phyloP scores from a whole-genome alignment of 306 rosid species.

The Morella rubra region DNA sequence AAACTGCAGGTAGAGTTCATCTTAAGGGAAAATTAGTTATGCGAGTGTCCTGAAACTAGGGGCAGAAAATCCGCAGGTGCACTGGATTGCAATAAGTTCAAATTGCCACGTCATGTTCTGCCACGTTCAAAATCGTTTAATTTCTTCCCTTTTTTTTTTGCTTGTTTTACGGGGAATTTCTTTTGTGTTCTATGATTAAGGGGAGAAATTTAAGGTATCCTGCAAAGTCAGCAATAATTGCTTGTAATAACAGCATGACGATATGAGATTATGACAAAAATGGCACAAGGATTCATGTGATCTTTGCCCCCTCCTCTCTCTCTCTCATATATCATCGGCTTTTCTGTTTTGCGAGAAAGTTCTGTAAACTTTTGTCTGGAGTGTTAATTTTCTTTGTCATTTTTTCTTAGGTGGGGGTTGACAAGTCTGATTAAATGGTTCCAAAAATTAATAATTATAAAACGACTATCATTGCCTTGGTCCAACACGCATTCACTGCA shows the following conservation, averaged over 20 bases:
- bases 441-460: not conserved
- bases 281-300: not conserved
- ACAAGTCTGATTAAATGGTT: not conserved
- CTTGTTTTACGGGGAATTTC: not conserved
- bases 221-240: slow-evolving; percentile 21
- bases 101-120: not conserved
- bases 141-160: not conserved
- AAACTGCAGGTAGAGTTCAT: no score
- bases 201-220: slow-evolving; percentile 2
- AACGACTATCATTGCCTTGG: not conserved
- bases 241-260: slow-evolving; percentile 5
- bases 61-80: not conserved
- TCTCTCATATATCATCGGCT: not conserved
- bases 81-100: not conserved
- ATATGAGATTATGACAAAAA: not conserved
- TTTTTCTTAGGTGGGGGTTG: not conserved
- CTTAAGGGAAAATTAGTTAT: no score
- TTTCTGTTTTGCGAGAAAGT: not conserved
- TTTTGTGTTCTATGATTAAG: not conserved
- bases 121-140: not conserved
- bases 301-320: not conserved
- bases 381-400: not conserved
- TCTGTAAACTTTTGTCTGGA: no score
- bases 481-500: not conserved
- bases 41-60: not conserved